These are phyloP conservation scores for Capillidium rhysosporum DNA, from an alignment of 371 early-diverging fungal species.

Conservation along the genomic window DNA sequence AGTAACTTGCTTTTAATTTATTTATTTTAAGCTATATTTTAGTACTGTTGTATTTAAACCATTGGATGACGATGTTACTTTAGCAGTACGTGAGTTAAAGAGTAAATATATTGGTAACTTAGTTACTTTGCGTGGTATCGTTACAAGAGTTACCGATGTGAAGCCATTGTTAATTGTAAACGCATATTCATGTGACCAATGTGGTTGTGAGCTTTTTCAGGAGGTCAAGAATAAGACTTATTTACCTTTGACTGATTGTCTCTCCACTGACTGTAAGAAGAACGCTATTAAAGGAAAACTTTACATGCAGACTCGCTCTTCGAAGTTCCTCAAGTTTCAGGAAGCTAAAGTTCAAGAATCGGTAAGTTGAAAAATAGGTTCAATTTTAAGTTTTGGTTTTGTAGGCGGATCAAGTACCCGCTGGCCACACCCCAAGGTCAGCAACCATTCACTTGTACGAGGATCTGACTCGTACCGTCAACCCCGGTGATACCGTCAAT, in stretches of 20 bases:
- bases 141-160: slow-evolving; percentile 93
- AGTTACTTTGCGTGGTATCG: slow-evolving; percentile 84
- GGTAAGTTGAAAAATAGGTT: too few species aligned
- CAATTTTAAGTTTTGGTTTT: too few species aligned
- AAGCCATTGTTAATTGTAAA: slow-evolving; percentile 85
- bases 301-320: slow-evolving; percentile 84
- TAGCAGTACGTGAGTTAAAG: slow-evolving; percentile 78
- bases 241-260: slow-evolving; percentile 80
- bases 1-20: slow-evolving; percentile 24
- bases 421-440: slow-evolving; percentile 93
- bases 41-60: slow-evolving; percentile 74
- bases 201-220: slow-evolving; percentile 96
- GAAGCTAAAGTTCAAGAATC: slow-evolving; percentile 90
- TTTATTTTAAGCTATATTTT: background rate
- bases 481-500: slow-evolving; percentile 98
- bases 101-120: slow-evolving; percentile 72
- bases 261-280: slow-evolving; percentile 60
- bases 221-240: slow-evolving; percentile 69
- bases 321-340: slow-evolving; percentile 88
- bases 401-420: too few species aligned
- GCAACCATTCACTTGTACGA: slow-evolving; percentile 89
- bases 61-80: slow-evolving; percentile 26
- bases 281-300: slow-evolving; percentile 77
- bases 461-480: slow-evolving; percentile 94
- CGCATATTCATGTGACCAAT: slow-evolving; percentile 91